Evolutionary conservation across 1,284 basidiomycete species (phyloP).

Genomic region (Mixia osmundae): DNA sequence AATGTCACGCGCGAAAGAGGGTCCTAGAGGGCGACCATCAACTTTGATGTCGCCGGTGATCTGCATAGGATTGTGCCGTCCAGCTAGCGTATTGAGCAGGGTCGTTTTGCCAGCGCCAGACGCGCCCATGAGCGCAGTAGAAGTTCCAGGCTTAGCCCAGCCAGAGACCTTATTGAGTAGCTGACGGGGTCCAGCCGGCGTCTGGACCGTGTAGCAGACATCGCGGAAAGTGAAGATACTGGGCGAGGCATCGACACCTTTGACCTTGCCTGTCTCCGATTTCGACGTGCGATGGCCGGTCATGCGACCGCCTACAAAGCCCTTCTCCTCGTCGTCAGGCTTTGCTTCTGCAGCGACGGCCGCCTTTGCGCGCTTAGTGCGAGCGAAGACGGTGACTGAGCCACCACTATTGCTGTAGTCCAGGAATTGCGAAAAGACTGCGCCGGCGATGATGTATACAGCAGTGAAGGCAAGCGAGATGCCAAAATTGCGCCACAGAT

Average conservation of each 20-base stretch:
- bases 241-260: not conserved
- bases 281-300: too few relatives aligned
- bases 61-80: constrained; percentile 50
- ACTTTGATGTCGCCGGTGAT: constrained; percentile 53
- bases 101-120: constrained; percentile 23
- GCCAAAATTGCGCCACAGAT: constrained; percentile 8
- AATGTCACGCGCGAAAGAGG: constrained; percentile 50
- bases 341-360: not conserved
- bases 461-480: constrained; percentile 3
- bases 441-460: constrained; percentile 3
- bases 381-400: not conserved
- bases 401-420: not conserved
- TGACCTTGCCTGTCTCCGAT: not conserved
- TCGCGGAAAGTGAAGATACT: constrained; percentile 5
- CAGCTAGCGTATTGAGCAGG: constrained; percentile 30
- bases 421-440: constrained; percentile 5
- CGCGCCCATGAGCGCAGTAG: constrained; percentile 8
- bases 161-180: constrained; percentile 5
- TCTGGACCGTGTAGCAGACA: constrained; percentile 3
- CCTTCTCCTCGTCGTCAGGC: constrained; percentile 1
- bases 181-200: constrained; percentile 2
- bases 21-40: constrained; percentile 43
- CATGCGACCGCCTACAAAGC: too few relatives aligned
- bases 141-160: constrained; percentile 3
- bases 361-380: not conserved